Conservation (phyloP, 768 basidiomycete genomes). For the Hygrocybe punicea region DNA sequence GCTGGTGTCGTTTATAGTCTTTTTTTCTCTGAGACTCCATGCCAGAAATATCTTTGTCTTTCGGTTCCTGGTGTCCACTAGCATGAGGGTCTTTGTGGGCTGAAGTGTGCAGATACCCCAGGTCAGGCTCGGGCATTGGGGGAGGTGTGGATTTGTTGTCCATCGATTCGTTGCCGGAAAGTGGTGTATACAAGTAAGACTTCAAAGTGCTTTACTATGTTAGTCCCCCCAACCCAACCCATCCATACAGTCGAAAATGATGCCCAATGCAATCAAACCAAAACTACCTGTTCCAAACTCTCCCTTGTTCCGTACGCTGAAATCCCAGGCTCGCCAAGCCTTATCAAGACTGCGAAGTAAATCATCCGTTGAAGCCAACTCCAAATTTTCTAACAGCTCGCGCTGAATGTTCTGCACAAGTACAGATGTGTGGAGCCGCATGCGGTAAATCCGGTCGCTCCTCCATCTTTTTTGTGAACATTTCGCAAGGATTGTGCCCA, state of each 20-base stretch:
- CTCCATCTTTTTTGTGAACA: constrained; percentile 62
- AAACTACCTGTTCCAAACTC: constrained; percentile 62
- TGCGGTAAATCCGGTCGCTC: constrained; percentile 54
- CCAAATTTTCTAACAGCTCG: constrained; percentile 33
- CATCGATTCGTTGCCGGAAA: too few relatives aligned
- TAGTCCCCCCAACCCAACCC: constrained; percentile 8
- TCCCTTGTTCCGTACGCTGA: constrained; percentile 41
- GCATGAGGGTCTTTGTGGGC: background rate
- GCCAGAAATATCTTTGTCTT: background rate
- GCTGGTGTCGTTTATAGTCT: constrained; percentile 31
- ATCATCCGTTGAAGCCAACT: constrained; percentile 25
- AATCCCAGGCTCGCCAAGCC: constrained; percentile 67
- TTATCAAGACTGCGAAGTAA: constrained; percentile 41
- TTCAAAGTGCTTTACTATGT: too few relatives aligned
- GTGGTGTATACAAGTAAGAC: too few relatives aligned
- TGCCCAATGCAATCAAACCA: constrained; percentile 44
- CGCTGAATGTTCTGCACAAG: constrained; percentile 51
- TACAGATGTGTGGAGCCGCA: constrained; percentile 53
- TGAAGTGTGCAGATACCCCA: too few relatives aligned
- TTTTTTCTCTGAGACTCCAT: too few relatives aligned
- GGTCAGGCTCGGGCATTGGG: too few relatives aligned
- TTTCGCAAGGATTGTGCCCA: constrained; percentile 70
- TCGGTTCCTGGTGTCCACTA: too few relatives aligned
- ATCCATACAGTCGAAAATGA: constrained; percentile 1
- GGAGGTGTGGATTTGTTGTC: too few relatives aligned